Base-by-base conservation (phyloP, 495 filamentous ascomycete genomes). In the Penicillium arizonense region DNA sequence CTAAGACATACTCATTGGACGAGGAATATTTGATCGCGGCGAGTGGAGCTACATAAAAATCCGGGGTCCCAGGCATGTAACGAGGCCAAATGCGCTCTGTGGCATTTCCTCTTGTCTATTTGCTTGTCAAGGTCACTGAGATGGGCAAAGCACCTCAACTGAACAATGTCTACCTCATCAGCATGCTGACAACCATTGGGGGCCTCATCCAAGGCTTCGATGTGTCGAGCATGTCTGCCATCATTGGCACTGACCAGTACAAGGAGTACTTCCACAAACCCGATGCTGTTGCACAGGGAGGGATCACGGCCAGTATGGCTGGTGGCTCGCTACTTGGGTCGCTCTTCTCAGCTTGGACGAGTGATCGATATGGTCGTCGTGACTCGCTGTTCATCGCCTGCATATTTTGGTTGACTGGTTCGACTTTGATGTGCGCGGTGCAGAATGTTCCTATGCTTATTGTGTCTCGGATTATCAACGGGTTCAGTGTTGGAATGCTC, bases 201-300 rank as follows among this genome's bases (percentile, higher is more conserved):
- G 58, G 58, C 36, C 46, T 61, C 5, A 54, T 61, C 21, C 53
- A 61, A 33, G 58, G 58, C 40, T 61, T 61, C 37, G 58, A 61
- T 47, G 58, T 61, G 44, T 61, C 58, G 4, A 61, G 53, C 36
- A 61, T 61, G 53, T 61, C 58, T 34, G 58, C 53, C 1, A 61
- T 61, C 32, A 61, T 61, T 42, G 58, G 58, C n/a, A 61, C 58
- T 14, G 45, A 61, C 44, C 40, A 56, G n/a, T 61, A 61, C 16
- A 61, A 61, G 38, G 20, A 18, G 4, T 56, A 61, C 26, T 61
- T 60, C 49, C 40, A 60, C 23, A 47, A 51, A 23, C 57, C 57
- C 3, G 16, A 62, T 35, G 16, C 57, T 13, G 57, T 60, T 28
- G 37, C 49, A 0, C 57, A 60, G 18, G 57, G 57, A 23, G 57